Evolutionary conservation across 2,329 filamentous ascomycete species (phyloP), one percentile per base, ranked within the genome.

Genomic region (Clonostachys rhizophaga): DNA sequence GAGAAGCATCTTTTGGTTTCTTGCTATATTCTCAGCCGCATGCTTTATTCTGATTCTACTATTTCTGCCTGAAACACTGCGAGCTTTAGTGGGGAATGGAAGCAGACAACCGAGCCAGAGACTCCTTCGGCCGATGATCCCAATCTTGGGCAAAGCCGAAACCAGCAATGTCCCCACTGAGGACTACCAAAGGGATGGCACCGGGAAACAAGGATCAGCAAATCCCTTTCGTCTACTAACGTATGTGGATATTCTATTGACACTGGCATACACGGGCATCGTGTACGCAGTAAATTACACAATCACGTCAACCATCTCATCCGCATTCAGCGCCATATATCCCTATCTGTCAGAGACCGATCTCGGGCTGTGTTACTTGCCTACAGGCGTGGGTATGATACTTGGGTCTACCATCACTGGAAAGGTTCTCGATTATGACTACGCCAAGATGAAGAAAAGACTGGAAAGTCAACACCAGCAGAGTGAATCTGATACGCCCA

Each of bases 1-100:
- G 75, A 60, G 67, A 37, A 64, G 66, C 2, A 69, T 79, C 7
- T 81, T 80, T 51, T 79, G 75, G 74, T 75, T 78, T 48, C 61
- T 81, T 5, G 61, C 70, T 33, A 76, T 79, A 17, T 62, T 73
- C 44, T 60, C 68, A 1, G 69, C 62, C 0, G 56, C 57, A 3
- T 69, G 64, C 45, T 54, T 69, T 24, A 34, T 65, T 3, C 57
- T 65, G 4, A 63, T 70, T 35, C 45, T 66, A 4, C 39, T 59
- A 47, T 58, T 60, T 20, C 51, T 62, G 1, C 63, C 63, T 2
- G 63, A 66, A 49, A 66, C 63, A 1, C 44, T 62, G 30, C 50
- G 61, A 6, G 48, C 44, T 12, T 44, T 64, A 5, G 59, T 55
- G 2, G 59, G 60, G 18, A 60, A 65, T 34, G 62, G 62, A 4